Percentiles rank a stretch among this genome's conserved stretches.
phyloP scores from a whole-genome alignment of 371 early-diverging fungal species.

The Syncephalastrum contaminatum region DNA sequence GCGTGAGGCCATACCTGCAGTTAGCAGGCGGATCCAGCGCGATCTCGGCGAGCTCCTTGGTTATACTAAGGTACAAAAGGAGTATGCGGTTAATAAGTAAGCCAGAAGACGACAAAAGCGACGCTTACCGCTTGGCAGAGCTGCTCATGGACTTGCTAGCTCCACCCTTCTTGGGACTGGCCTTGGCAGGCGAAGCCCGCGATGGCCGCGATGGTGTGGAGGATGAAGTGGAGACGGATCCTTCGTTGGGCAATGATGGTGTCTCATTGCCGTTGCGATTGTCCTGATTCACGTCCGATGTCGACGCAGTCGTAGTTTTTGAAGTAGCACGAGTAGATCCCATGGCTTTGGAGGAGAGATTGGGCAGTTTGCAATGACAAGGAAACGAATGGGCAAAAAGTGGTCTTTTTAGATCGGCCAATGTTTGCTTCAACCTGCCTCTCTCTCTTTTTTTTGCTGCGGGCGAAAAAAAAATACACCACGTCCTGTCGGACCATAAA shows the following conservation, averaged over 20 bases:
- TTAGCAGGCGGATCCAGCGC: slow-evolving; percentile 93
- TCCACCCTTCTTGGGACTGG: slow-evolving; percentile 23
- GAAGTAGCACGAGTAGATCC: slow-evolving; percentile 30
- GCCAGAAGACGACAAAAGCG: slow-evolving; percentile 1
- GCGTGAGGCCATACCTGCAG: slow-evolving; percentile 63
- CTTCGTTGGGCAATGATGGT: slow-evolving; percentile 8
- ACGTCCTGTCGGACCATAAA: too few species aligned
- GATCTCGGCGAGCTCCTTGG: slow-evolving; percentile 95
- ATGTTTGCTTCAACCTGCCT: too few species aligned
- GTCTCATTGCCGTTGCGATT: slow-evolving; percentile 9
- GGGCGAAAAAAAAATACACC: too few species aligned
- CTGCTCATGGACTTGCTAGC: slow-evolving; percentile 39
- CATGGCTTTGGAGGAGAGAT: slow-evolving; percentile 13
- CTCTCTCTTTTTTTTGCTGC: too few species aligned
- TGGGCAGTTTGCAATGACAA: slow-evolving; percentile 2
- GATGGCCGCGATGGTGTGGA: slow-evolving; percentile 18
- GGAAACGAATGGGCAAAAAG: too few species aligned
- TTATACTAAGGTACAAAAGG: slow-evolving; percentile 62
- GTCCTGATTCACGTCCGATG: slow-evolving; percentile 6
- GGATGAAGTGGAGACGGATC: slow-evolving; percentile 9
- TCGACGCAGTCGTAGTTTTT: slow-evolving; percentile 10
- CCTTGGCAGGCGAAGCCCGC: slow-evolving; percentile 13
- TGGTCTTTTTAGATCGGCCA: too few species aligned
- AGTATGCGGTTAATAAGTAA: neutral
- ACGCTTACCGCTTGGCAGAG: slow-evolving; percentile 57